These are phyloP conservation scores for Fusarium verticillioides DNA, from an alignment of 2,329 filamentous ascomycete genomes.

Conservation along the genomic window DNA sequence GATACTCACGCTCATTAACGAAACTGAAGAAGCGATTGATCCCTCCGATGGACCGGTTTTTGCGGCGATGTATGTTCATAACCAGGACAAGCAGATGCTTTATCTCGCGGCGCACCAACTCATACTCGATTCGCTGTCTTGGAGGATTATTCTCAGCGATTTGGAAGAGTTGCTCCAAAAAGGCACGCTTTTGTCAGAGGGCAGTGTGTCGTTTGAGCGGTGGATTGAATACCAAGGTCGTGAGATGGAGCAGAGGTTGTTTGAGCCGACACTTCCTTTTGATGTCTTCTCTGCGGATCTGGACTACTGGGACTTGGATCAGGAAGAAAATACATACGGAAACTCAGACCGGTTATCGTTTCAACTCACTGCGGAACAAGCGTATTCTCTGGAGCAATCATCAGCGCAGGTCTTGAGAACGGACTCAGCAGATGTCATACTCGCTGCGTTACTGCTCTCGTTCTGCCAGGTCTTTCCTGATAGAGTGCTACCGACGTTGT, in stretches of 20 bases:
- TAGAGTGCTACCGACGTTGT: constrained; percentile 61
- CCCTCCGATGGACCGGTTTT: constrained; percentile 64
- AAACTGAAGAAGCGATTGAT: constrained; percentile 58
- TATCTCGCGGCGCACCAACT: constrained; percentile 64
- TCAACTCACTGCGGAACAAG: constrained; percentile 55
- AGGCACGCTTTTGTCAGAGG: constrained; percentile 57
- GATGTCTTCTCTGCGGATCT: constrained; percentile 53
- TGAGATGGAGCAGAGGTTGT: constrained; percentile 47
- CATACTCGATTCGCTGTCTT: constrained; percentile 62
- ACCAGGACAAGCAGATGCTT: constrained; percentile 59
- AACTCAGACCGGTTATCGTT: constrained; percentile 57
- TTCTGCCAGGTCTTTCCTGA: constrained; percentile 67
- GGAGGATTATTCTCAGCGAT: constrained; percentile 62
- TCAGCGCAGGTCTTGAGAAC: constrained; percentile 61
- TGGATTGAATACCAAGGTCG: constrained; percentile 61
- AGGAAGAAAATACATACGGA: constrained; percentile 57
- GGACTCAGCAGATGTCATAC: constrained; percentile 64
- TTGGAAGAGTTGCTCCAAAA: constrained; percentile 60
- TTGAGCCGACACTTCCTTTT: constrained; percentile 52
- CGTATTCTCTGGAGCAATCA: constrained; percentile 54
- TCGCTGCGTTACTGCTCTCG: constrained; percentile 65
- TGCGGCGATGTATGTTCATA: constrained; percentile 60
- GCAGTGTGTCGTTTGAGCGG: constrained; percentile 59
- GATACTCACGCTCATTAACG: constrained; percentile 53
- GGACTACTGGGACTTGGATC: constrained; percentile 60